Conservation (phyloP, 768 basidiomycete genomes). For the Dacryopinax spathularia region DNA sequence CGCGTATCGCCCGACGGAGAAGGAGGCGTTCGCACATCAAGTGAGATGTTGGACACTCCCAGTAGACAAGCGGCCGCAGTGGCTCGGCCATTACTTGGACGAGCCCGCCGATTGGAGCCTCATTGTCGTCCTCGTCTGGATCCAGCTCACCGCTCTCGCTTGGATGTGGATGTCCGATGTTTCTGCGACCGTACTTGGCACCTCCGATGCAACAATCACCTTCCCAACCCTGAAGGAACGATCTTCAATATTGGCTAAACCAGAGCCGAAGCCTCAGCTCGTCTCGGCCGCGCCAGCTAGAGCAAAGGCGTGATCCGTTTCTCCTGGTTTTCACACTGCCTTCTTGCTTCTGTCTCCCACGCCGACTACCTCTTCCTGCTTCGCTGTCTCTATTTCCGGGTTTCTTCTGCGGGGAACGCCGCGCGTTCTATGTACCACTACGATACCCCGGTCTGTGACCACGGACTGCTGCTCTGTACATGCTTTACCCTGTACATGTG, state of each 20-base stretch:
- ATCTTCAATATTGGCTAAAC: background rate
- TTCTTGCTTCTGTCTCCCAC: background rate
- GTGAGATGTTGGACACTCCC: background rate
- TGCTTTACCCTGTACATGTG: constrained; percentile 2
- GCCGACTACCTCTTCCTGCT: background rate
- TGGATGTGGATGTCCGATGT: background rate
- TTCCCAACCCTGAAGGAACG: background rate
- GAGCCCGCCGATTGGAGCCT: background rate
- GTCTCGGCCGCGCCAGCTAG: background rate
- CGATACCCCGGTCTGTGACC: constrained; percentile 2
- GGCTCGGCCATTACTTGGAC: background rate
- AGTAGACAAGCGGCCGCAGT: background rate
- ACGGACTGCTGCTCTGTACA: background rate
- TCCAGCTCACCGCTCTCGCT: background rate
- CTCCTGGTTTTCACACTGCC: background rate
- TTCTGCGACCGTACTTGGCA: background rate
- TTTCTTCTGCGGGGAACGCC: background rate
- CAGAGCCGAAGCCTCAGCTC: background rate
- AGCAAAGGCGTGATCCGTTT: background rate
- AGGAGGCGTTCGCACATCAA: background rate
- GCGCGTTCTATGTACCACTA: background rate
- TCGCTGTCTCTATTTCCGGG: background rate
- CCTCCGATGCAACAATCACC: background rate
- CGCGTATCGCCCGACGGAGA: background rate
- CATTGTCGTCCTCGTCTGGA: background rate